Percentiles rank a stretch among this genome's conserved stretches.
Evolutionary conservation across 2,329 filamentous ascomycete genomes (phyloP).

Genomic region (Ascochyta fabae): DNA sequence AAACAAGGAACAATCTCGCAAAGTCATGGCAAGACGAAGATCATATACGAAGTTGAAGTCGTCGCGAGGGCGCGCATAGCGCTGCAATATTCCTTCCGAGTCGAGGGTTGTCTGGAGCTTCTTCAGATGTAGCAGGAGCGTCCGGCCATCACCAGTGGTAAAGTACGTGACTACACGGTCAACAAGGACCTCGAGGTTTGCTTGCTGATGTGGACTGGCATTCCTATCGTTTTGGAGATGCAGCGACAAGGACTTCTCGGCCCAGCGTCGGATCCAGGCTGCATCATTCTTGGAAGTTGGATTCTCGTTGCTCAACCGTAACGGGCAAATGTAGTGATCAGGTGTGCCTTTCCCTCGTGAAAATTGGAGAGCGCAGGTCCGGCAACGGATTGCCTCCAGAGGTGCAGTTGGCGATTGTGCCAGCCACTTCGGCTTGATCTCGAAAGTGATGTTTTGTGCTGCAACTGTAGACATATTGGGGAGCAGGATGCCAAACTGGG

Average conservation of each 20-base stretch:
- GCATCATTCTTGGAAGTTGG: constrained; percentile 13
- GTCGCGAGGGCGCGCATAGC: constrained; percentile 8
- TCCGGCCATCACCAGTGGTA: constrained; percentile 41
- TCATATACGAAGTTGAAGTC: constrained; percentile 24
- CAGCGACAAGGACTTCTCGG: constrained; percentile 15
- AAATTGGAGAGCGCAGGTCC: constrained; percentile 55
- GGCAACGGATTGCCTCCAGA: constrained; percentile 48
- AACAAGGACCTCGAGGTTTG: constrained; percentile 8
- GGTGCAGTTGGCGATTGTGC: constrained; percentile 55
- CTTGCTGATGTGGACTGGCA: neutral
- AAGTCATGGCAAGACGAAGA: constrained; percentile 53
- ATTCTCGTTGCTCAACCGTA: constrained; percentile 48
- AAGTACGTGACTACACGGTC: constrained; percentile 32
- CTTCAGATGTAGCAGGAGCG: constrained; percentile 47
- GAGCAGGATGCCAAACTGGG: constrained; percentile 36
- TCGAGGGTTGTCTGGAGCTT: constrained; percentile 50
- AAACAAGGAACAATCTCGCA: constrained; percentile 57
- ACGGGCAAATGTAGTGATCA: constrained; percentile 47
- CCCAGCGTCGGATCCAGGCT: constrained; percentile 22
- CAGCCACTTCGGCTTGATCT: constrained; percentile 59
- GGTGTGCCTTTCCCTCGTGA: constrained; percentile 27
- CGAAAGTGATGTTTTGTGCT: constrained; percentile 38
- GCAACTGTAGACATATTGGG: constrained; percentile 38
- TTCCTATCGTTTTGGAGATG: neutral
- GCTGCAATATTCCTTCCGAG: constrained; percentile 36